Percentiles rank a stretch among this genome's conserved stretches.
These are phyloP conservation scores for Salix exigua DNA, from an alignment of 345 rosid genomes.

Conservation along the genomic window DNA sequence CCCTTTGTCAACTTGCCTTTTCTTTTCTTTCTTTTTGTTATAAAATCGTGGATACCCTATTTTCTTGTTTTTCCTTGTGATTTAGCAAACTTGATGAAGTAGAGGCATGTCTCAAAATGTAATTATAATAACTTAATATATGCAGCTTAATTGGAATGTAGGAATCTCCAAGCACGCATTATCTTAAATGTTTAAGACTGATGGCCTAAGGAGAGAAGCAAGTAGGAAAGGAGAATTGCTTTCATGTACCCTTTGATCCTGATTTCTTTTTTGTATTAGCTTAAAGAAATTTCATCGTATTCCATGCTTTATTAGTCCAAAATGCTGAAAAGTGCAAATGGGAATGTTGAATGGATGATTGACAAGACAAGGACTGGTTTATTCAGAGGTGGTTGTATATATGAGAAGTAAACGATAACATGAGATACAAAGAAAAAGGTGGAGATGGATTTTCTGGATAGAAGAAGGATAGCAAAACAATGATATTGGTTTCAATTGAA, in stretches of 20 bases:
- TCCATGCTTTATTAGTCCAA: neutral
- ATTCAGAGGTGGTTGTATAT: neutral
- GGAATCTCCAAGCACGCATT: neutral
- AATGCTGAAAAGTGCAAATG: neutral
- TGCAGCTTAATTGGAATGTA: neutral
- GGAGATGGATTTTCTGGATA: neutral
- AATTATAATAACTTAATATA: neutral
- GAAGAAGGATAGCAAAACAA: neutral
- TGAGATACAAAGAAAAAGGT: neutral
- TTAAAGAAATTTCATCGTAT: neutral
- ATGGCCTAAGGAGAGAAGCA: neutral
- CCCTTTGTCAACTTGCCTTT: neutral
- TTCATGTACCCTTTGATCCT: neutral
- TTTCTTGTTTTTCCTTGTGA: neutral
- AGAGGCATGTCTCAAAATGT: neutral
- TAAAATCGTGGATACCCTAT: neutral
- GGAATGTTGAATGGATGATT: neutral
- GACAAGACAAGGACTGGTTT: neutral
- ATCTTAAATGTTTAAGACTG: neutral
- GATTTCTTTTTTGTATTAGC: neutral
- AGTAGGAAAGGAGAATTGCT: neutral
- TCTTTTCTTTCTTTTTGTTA: neutral
- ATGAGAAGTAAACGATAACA: neutral
- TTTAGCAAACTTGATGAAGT: neutral
- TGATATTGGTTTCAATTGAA: constrained; percentile 1